Evolutionary conservation across 1,284 basidiomycete genomes (phyloP).

Genomic region (Microbotryum saponariae): DNA sequence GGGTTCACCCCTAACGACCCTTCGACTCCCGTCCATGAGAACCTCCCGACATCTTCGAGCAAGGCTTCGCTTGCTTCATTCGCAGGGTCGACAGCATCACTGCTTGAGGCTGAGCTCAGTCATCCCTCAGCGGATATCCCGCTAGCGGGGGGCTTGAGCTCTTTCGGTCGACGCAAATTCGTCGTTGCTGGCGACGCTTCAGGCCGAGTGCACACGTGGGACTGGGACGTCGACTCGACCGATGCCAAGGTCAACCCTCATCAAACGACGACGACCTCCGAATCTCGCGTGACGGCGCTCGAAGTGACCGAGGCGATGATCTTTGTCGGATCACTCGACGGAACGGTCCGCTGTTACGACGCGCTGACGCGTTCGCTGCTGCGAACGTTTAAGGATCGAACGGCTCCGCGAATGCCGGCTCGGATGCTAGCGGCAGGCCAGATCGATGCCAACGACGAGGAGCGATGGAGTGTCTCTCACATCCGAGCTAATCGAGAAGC

Average conservation of each 20-base stretch:
- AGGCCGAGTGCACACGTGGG: slow-evolving; percentile 29
- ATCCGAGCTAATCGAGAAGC: slow-evolving; percentile 26
- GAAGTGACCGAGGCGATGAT: slow-evolving; percentile 24
- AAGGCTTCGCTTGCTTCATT: not conserved
- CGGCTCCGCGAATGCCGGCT: slow-evolving; percentile 28
- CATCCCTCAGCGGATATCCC: not conserved
- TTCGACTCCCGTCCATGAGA: too few species aligned
- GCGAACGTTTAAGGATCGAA: slow-evolving; percentile 33
- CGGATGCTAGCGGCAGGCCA: slow-evolving; percentile 28
- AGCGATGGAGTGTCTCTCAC: slow-evolving; percentile 30
- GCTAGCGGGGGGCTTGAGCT: not conserved
- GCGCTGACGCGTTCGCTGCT: slow-evolving; percentile 14
- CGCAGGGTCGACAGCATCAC: not conserved
- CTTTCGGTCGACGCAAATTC: slow-evolving; percentile 26
- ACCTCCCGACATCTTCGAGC: not conserved
- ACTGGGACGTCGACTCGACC: slow-evolving; percentile 19
- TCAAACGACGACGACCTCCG: slow-evolving; percentile 8
- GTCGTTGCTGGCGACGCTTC: slow-evolving; percentile 27
- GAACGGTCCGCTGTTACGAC: slow-evolving; percentile 31
- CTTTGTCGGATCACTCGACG: slow-evolving; percentile 32
- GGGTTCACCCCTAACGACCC: not conserved
- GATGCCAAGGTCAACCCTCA: slow-evolving; percentile 10
- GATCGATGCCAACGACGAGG: slow-evolving; percentile 30
- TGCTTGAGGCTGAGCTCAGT: not conserved
- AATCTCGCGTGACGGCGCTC: slow-evolving; percentile 29